Evolutionary conservation across 192 early-diverging fungal genomes (phyloP).

Genomic region (Coemansia sp.): DNA sequence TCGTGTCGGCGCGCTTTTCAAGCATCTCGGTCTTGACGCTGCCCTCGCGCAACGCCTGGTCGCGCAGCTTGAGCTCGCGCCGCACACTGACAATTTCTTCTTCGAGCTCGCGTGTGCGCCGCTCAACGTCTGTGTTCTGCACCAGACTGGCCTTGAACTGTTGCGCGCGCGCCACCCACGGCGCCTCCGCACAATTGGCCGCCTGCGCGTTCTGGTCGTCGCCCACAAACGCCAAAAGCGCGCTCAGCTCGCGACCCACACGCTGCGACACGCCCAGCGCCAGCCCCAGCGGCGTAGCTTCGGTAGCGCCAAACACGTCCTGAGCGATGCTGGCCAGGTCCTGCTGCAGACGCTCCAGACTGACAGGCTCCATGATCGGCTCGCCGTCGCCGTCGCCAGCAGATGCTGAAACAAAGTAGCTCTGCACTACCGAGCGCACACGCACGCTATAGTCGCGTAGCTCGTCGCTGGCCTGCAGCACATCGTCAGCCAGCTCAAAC

Average conservation of each 20-base stretch:
- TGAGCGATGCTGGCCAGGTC: slow-evolving; percentile 30
- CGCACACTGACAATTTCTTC: slow-evolving; percentile 80
- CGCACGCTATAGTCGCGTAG: slow-evolving; percentile 24
- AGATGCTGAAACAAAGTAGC: slow-evolving; percentile 11
- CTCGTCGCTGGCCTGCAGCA: slow-evolving; percentile 15
- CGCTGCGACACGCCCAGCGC: slow-evolving; percentile 23
- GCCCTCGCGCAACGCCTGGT: slow-evolving; percentile 76
- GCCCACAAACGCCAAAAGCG: slow-evolving; percentile 18
- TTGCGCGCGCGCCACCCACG: slow-evolving; percentile 80
- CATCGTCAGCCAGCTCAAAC: slow-evolving; percentile 14
- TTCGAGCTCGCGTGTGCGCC: slow-evolving; percentile 69
- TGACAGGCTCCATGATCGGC: neutral
- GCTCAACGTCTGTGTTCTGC: slow-evolving; percentile 78
- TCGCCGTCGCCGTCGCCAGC: slow-evolving; percentile 1
- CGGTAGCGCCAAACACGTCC: slow-evolving; percentile 35
- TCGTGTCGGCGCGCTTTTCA: slow-evolving; percentile 74
- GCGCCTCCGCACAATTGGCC: slow-evolving; percentile 51
- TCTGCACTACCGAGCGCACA: slow-evolving; percentile 21
- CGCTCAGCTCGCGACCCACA: slow-evolving; percentile 23
- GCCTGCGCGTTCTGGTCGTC: slow-evolving; percentile 4
- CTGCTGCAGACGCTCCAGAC: slow-evolving; percentile 14
- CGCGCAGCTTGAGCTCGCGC: slow-evolving; percentile 77
- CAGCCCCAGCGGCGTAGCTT: slow-evolving; percentile 18
- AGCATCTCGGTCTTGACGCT: slow-evolving; percentile 75
- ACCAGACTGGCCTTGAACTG: slow-evolving; percentile 77